Conservation (phyloP, 768 basidiomycete species). For the Kwoniella heveanensis region DNA sequence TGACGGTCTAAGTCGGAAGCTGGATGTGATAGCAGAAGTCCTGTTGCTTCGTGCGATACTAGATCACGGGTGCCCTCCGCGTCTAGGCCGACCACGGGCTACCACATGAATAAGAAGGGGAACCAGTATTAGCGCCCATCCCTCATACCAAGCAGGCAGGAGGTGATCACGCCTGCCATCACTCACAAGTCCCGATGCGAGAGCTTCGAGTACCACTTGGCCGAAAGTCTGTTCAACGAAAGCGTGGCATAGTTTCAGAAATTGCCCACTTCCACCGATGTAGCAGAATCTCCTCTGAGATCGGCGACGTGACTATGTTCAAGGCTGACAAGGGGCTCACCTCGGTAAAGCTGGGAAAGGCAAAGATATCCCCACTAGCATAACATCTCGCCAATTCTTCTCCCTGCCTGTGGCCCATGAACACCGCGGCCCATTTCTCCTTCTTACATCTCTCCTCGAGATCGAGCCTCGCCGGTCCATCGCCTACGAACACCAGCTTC, state of each 20-base stretch:
- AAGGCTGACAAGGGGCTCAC: too few relatives aligned
- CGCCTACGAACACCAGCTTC: slow-evolving; percentile 58
- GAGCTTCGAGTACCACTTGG: slow-evolving; percentile 60
- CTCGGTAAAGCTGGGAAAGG: slow-evolving; percentile 58
- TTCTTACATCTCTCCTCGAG: slow-evolving; percentile 51
- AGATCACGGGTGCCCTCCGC: slow-evolving; percentile 59
- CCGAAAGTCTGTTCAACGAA: slow-evolving; percentile 49
- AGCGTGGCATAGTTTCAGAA: too few relatives aligned
- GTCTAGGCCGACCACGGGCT: slow-evolving; percentile 59
- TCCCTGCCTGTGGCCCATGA: slow-evolving; percentile 57
- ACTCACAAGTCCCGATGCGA: slow-evolving; percentile 58
- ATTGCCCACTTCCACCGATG: too few relatives aligned
- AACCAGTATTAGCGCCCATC: too few relatives aligned
- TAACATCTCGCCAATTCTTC: slow-evolving; percentile 57
- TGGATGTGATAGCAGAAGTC: slow-evolving; percentile 49
- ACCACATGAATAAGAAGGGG: too few relatives aligned
- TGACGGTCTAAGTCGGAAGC: not conserved
- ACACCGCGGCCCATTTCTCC: slow-evolving; percentile 55
- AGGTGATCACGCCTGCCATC: too few relatives aligned
- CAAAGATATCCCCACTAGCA: slow-evolving; percentile 60
- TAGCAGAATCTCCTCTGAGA: too few relatives aligned
- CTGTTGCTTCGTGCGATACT: slow-evolving; percentile 43
- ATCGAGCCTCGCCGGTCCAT: slow-evolving; percentile 57
- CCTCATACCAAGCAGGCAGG: too few relatives aligned
- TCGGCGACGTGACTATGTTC: too few relatives aligned